These are phyloP conservation scores for Albophoma yamanashiensis DNA, from an alignment of 2,329 filamentous ascomycete species.

Conservation along the genomic window DNA sequence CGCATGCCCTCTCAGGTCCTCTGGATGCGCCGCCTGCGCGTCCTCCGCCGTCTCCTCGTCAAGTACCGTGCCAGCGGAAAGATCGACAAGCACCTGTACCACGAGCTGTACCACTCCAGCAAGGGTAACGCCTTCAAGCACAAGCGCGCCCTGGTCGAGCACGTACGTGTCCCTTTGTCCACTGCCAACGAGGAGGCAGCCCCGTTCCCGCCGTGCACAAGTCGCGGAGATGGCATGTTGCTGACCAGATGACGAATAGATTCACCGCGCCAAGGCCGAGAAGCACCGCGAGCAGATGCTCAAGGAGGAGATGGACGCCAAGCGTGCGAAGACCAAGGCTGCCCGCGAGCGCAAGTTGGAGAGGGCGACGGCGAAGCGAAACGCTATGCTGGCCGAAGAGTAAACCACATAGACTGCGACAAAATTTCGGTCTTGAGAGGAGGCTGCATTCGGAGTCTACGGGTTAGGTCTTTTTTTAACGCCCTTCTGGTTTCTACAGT, in stretches of 20 bases:
- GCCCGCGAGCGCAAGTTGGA: constrained; percentile 97
- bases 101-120: constrained; percentile 99
- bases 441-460: constrained; percentile 51
- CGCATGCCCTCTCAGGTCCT: constrained; percentile 98
- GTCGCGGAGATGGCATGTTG: not conserved
- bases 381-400: constrained; percentile 67
- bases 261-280: constrained; percentile 99
- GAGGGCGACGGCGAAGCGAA: constrained; percentile 84
- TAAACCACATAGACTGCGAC: constrained; percentile 35
- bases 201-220: no score
- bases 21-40: constrained; percentile 99
- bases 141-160: constrained; percentile 99
- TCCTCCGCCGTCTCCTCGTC: constrained; percentile 96
- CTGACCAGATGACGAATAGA: constrained; percentile 41
- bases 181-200: not conserved
- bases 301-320: constrained; percentile 99
- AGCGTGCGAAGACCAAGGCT: constrained; percentile 99
- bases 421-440: constrained; percentile 38
- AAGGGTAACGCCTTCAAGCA: constrained; percentile 99
- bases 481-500: constrained; percentile 36
- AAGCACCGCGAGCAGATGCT: constrained; percentile 90
- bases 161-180: constrained; percentile 59
- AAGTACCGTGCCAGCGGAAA: constrained; percentile 99
- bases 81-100: constrained; percentile 99
- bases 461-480: constrained; percentile 42